Evolutionary conservation across 306 rosid species (phyloP).

Genomic region (Ormosia semicastrata): DNA sequence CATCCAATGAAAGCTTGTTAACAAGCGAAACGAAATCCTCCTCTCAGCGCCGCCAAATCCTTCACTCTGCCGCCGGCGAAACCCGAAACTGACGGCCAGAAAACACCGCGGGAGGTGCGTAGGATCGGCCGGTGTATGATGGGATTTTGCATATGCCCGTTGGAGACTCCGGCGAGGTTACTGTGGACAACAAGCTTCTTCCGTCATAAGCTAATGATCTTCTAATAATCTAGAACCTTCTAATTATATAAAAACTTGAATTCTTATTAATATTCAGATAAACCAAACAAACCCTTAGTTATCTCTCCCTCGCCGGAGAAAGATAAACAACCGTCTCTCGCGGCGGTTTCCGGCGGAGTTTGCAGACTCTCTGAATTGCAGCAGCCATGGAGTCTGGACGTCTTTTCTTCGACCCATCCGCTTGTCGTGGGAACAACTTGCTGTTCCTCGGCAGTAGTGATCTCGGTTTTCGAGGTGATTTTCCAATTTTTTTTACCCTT

Average conservation of each 20-base stretch:
- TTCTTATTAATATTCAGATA: not conserved
- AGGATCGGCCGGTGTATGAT: conserved; percentile 54
- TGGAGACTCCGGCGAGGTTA: conserved; percentile 88
- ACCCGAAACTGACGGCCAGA: conserved; percentile 24
- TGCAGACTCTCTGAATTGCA: not conserved
- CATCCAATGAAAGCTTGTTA: no score
- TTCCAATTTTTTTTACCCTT: not conserved
- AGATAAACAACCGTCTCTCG: no score
- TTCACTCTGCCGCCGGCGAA: no score
- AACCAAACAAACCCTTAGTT: not conserved
- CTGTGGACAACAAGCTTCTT: conserved; percentile 98
- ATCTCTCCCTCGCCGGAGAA: not conserved
- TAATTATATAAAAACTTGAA: not conserved
- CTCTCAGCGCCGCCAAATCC: no score
- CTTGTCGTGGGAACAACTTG: conserved; percentile 72
- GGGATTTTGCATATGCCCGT: conserved; percentile 88
- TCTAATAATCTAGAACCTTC: conserved; percentile 31
- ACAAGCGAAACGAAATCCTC: no score
- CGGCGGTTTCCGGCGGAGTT: not conserved
- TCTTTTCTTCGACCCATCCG: conserved; percentile 60
- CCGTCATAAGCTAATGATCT: conserved; percentile 98
- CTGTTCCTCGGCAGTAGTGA: conserved; percentile 75
- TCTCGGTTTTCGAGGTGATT: conserved; percentile 63
- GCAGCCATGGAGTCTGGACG: conserved; percentile 65
- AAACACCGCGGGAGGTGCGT: conserved; percentile 38